Conservation (phyloP, 805 yeast species). For the Alloascoidea hylecoeti region DNA sequence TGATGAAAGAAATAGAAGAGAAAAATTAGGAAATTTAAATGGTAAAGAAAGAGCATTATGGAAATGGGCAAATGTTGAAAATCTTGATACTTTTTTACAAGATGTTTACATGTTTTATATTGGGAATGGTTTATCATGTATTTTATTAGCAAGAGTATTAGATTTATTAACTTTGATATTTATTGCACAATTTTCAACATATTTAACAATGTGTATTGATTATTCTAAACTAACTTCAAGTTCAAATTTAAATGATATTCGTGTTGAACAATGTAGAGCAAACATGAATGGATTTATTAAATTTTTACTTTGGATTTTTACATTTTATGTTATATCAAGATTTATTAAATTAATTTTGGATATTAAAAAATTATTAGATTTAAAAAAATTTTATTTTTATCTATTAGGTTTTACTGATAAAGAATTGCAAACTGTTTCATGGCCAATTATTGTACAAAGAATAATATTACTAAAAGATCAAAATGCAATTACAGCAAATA, state of each 20-base stretch:
- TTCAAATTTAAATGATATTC: constrained; percentile 22
- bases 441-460: constrained; percentile 76
- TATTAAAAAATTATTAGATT: constrained; percentile 53
- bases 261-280: constrained; percentile 31
- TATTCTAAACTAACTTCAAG: constrained; percentile 27
- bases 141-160: constrained; percentile 47
- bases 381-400: constrained; percentile 62
- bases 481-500: constrained; percentile 49
- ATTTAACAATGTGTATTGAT: constrained; percentile 72
- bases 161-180: constrained; percentile 68
- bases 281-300: constrained; percentile 34
- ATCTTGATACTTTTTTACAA: constrained; percentile 72
- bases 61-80: constrained; percentile 94
- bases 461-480: constrained; percentile 65
- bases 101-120: constrained; percentile 76
- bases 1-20: constrained; percentile 11
- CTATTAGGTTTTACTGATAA: constrained; percentile 60
- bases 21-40: constrained; percentile 28
- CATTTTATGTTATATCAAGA: constrained; percentile 35
- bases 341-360: constrained; percentile 39
- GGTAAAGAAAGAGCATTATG: constrained; percentile 74
- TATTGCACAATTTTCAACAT: constrained; percentile 67
- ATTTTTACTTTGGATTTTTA: constrained; percentile 48
- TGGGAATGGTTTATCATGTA: constrained; percentile 76
- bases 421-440: constrained; percentile 84